Evolutionary conservation across 768 basidiomycete species (phyloP).

Genomic region (Termitomyces sp.): DNA sequence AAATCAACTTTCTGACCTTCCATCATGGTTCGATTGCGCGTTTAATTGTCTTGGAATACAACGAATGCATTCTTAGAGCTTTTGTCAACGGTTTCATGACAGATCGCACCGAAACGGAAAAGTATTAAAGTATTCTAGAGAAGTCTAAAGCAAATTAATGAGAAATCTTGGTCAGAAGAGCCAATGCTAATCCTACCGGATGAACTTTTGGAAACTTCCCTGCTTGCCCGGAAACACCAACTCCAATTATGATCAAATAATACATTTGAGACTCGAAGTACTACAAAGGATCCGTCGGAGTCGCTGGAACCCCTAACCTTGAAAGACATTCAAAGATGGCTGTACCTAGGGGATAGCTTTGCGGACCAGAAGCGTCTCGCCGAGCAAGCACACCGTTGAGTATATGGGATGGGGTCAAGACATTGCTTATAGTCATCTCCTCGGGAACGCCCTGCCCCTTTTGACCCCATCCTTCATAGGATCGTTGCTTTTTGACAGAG

Average conservation of each 20-base stretch:
- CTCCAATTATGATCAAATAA: not conserved
- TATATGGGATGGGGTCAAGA: constrained; percentile 40
- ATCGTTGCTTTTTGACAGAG: constrained; percentile 25
- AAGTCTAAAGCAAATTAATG: not conserved
- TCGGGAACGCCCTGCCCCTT: constrained; percentile 12
- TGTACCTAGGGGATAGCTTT: constrained; percentile 7
- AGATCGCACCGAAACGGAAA: not conserved
- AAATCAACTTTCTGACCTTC: not conserved
- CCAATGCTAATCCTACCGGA: not conserved
- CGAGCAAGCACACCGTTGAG: constrained; percentile 31
- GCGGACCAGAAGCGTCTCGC: constrained; percentile 13
- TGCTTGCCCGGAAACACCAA: constrained; percentile 10
- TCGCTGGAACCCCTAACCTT: constrained; percentile 19
- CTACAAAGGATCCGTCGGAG: not conserved
- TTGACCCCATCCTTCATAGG: constrained; percentile 12
- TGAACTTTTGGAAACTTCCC: not conserved
- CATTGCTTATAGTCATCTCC: constrained; percentile 11
- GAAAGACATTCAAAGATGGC: constrained; percentile 25
- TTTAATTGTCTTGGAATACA: not conserved
- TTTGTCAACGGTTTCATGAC: not conserved
- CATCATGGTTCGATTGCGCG: not conserved
- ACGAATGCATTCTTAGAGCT: not conserved
- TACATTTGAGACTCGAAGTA: not conserved
- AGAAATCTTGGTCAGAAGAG: not conserved
- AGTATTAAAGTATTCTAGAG: not conserved